These are phyloP conservation scores for Aspergillus sparsus DNA, from an alignment of 495 filamentous ascomycete genomes.

Conservation along the genomic window DNA sequence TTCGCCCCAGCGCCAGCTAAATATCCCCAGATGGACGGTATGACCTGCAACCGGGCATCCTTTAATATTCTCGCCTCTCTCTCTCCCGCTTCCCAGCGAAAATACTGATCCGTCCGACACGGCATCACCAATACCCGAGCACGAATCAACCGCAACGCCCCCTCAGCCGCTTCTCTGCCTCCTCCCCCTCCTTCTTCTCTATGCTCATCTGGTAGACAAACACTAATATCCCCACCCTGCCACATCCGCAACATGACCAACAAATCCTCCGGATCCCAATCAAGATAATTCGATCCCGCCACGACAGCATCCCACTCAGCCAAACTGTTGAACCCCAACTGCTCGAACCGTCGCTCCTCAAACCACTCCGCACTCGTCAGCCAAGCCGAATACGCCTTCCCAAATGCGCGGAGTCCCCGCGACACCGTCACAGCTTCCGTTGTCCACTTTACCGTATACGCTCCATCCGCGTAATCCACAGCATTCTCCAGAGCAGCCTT, in stretches of 20 bases:
- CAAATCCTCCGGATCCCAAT: slow-evolving; percentile 60
- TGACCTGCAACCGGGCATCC: slow-evolving; percentile 48
- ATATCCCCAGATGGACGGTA: slow-evolving; percentile 65
- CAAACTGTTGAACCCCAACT: slow-evolving; percentile 52
- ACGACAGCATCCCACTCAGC: slow-evolving; percentile 62
- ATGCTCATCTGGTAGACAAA: slow-evolving; percentile 19
- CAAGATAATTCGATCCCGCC: slow-evolving; percentile 43
- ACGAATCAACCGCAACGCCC: slow-evolving; percentile 55
- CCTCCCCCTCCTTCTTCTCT: too few species aligned
- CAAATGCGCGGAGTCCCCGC: slow-evolving; percentile 62
- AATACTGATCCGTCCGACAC: slow-evolving; percentile 64
- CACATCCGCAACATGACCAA: slow-evolving; percentile 64
- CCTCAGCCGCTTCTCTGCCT: slow-evolving; percentile 36
- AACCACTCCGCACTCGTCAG: slow-evolving; percentile 67
- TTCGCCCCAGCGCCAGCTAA: slow-evolving; percentile 55
- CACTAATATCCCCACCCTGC: slow-evolving; percentile 60
- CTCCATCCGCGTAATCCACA: slow-evolving; percentile 46
- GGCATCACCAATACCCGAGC: slow-evolving; percentile 60
- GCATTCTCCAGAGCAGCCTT: slow-evolving; percentile 53
- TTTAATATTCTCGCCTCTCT: slow-evolving; percentile 52
- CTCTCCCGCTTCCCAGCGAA: slow-evolving; percentile 59
- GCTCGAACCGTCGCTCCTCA: slow-evolving; percentile 57
- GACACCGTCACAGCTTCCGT: not conserved
- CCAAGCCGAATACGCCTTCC: slow-evolving; percentile 67
- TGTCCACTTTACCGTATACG: slow-evolving; percentile 22